Evolutionary conservation across 306 rosid genomes (phyloP).

Genomic region (Rosa chinensis): DNA sequence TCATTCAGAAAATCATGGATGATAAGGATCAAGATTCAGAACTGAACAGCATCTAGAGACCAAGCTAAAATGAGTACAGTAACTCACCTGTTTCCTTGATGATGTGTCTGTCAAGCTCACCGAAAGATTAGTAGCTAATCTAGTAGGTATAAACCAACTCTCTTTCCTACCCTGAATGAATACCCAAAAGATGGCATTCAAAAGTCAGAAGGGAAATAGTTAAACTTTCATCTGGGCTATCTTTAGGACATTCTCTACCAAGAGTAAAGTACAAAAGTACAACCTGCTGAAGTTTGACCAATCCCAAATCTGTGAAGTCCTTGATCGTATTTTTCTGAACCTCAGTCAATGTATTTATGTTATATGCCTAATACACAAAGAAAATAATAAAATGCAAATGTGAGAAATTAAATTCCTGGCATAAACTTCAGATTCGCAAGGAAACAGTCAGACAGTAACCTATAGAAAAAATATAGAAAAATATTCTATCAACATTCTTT

Average conservation of each 20-base stretch:
- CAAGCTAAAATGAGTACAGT: neutral
- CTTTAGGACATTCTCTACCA: slow-evolving; percentile 17
- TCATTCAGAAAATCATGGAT: slow-evolving; percentile 1
- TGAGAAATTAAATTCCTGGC: slow-evolving; percentile 13
- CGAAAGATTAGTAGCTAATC: slow-evolving; percentile 93
- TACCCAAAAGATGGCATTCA: slow-evolving; percentile 4
- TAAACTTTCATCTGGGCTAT: slow-evolving; percentile 24
- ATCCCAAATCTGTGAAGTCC: slow-evolving; percentile 92
- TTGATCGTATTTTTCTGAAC: slow-evolving; percentile 65
- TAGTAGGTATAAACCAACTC: slow-evolving; percentile 95
- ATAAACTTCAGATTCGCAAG: slow-evolving; percentile 12
- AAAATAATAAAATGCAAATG: slow-evolving; percentile 19
- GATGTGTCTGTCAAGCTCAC: slow-evolving; percentile 86
- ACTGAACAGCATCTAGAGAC: neutral
- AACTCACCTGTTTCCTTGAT: slow-evolving; percentile 69
- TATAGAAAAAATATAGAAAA: neutral
- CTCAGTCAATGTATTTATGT: slow-evolving; percentile 65
- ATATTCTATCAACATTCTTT: neutral
- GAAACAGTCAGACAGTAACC: neutral
- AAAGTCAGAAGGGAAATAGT: slow-evolving; percentile 19
- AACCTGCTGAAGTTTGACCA: slow-evolving; percentile 97
- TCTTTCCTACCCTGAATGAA: slow-evolving; percentile 83
- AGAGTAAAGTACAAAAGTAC: slow-evolving; percentile 26
- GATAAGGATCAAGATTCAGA: slow-evolving; percentile 25
- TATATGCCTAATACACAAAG: slow-evolving; percentile 65